These are phyloP conservation scores for Leonotis leonurus DNA, from an alignment of 257 asterid genomes.

Conservation along the genomic window DNA sequence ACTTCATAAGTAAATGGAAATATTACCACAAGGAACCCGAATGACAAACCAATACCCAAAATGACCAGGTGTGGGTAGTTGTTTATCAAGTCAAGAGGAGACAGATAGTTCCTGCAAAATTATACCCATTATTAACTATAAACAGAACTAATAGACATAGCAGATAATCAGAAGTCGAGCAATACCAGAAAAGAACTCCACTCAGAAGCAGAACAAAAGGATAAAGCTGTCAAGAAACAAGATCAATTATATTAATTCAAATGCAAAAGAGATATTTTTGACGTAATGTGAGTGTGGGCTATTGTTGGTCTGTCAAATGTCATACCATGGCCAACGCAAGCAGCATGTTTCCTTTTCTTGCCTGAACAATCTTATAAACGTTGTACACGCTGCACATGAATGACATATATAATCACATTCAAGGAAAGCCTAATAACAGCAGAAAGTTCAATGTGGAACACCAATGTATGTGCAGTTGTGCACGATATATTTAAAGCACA, in stretches of 20 bases:
- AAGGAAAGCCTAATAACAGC: not conserved
- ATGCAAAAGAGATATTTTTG: not conserved
- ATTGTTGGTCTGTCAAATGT: not conserved
- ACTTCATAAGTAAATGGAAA: not conserved
- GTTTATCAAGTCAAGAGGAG: slow-evolving; percentile 63
- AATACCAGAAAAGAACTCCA: slow-evolving; percentile 83
- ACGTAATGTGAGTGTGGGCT: not conserved
- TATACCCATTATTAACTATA: slow-evolving; percentile 14
- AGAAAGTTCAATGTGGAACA: no score
- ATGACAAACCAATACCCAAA: slow-evolving; percentile 82
- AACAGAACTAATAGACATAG: not conserved
- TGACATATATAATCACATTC: not conserved
- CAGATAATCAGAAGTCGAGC: slow-evolving; percentile 1
- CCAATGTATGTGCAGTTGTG: no score
- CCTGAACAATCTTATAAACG: slow-evolving; percentile 75
- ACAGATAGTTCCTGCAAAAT: slow-evolving; percentile 65
- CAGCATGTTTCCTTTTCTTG: slow-evolving; percentile 82
- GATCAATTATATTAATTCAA: slow-evolving; percentile 12
- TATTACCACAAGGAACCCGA: slow-evolving; percentile 95
- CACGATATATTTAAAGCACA: slow-evolving; percentile 11
- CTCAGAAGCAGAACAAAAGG: slow-evolving; percentile 74
- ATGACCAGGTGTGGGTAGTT: slow-evolving; percentile 63
- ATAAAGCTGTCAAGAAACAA: slow-evolving; percentile 57
- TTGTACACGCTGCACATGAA: slow-evolving; percentile 60
- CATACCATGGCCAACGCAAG: slow-evolving; percentile 94